Conservation (phyloP, 2,329 filamentous ascomycete species). For the Byssothecium circinans region DNA sequence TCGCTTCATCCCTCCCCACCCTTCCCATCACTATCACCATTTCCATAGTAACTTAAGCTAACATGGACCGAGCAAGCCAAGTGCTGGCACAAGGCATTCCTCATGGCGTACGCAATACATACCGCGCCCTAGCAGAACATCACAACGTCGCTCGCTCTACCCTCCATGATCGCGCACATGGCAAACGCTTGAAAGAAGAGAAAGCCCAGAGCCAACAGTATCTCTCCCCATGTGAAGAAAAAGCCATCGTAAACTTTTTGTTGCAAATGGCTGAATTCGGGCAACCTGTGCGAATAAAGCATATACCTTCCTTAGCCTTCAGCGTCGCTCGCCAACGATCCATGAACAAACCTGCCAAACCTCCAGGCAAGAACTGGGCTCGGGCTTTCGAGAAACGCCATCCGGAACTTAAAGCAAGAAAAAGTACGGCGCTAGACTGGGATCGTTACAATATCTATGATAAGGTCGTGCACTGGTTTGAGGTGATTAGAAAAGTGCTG, state of each 20-base stretch:
- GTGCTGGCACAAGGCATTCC: no score
- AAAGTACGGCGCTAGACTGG: neutral
- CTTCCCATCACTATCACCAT: no score
- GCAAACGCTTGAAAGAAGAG: slow-evolving; percentile 18
- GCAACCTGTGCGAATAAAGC: slow-evolving; percentile 22
- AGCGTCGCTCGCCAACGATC: neutral
- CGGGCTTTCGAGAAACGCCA: neutral
- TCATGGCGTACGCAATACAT: no score
- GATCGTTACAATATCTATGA: slow-evolving; percentile 1
- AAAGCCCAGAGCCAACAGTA: slow-evolving; percentile 34
- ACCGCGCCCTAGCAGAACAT: slow-evolving; percentile 7
- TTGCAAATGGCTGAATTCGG: slow-evolving; percentile 19
- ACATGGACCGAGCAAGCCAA: no score
- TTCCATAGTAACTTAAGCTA: no score
- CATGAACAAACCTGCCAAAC: neutral
- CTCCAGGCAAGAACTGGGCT: neutral
- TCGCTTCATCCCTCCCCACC: no score
- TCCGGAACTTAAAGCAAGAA: neutral
- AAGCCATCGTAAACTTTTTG: slow-evolving; percentile 23
- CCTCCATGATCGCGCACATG: slow-evolving; percentile 18
- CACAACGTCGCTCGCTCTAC: slow-evolving; percentile 21
- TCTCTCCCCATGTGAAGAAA: slow-evolving; percentile 32
- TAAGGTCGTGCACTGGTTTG: neutral
- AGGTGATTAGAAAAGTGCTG: neutral
- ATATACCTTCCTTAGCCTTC: neutral